Percentiles rank a stretch among this genome's conserved stretches.
Evolutionary conservation across 352 stramenopile species (phyloP).

Genomic region (Chrysophaeum taylorii): DNA sequence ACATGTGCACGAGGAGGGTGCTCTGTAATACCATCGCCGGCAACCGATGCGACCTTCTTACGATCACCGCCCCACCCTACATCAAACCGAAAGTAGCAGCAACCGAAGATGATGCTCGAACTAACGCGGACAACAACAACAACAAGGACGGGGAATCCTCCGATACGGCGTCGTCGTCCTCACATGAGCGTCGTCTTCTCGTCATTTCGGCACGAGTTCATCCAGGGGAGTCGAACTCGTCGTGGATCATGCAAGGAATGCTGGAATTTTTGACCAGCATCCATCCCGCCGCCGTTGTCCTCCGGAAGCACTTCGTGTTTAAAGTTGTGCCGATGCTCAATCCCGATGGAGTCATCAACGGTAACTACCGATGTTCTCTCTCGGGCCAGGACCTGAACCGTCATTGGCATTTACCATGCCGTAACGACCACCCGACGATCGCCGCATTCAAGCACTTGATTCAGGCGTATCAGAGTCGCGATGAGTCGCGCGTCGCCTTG

Average conservation of each 20-base stretch:
- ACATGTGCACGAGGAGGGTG: slow-evolving; percentile 46
- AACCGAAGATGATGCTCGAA: slow-evolving; percentile 15
- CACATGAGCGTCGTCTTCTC: slow-evolving; percentile 31
- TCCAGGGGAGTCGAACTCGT: slow-evolving; percentile 71
- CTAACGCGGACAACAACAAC: slow-evolving; percentile 12
- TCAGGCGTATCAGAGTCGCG: slow-evolving; percentile 32
- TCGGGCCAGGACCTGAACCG: slow-evolving; percentile 72
- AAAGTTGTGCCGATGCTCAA: slow-evolving; percentile 85
- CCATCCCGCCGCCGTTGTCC: slow-evolving; percentile 51
- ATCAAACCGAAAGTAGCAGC: slow-evolving; percentile 39
- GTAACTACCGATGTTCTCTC: slow-evolving; percentile 73
- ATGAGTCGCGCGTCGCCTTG: slow-evolving; percentile 45
- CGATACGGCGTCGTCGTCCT: background rate
- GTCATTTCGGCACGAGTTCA: slow-evolving; percentile 57
- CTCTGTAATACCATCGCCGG: slow-evolving; percentile 65
- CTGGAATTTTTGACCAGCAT: slow-evolving; percentile 64
- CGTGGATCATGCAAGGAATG: slow-evolving; percentile 73
- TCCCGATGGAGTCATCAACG: slow-evolving; percentile 74
- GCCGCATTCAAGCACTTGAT: slow-evolving; percentile 60
- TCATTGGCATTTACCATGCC: slow-evolving; percentile 44
- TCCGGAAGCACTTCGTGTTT: slow-evolving; percentile 70
- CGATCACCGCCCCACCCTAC: slow-evolving; percentile 58
- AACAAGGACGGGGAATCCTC: background rate
- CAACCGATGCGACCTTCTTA: slow-evolving; percentile 71
- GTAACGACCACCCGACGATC: slow-evolving; percentile 59